Conservation (phyloP, 345 rosid species). For the Brassica cretica region DNA sequence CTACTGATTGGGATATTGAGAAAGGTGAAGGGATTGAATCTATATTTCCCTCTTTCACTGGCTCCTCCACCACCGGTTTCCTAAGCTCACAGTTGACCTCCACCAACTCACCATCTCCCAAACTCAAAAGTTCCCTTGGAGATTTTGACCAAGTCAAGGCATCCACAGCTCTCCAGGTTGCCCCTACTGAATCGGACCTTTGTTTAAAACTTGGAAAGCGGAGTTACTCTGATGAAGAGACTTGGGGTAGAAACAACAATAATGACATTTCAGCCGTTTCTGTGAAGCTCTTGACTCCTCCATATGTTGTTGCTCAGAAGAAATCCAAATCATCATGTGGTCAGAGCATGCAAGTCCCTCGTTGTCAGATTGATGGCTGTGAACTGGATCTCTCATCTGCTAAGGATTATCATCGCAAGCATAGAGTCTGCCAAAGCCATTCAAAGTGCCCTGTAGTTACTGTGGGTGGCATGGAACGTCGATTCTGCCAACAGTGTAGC, state of each 20-base stretch:
- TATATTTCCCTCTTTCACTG: slow-evolving; percentile 50
- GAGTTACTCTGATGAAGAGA: slow-evolving; percentile 66
- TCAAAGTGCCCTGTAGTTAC: slow-evolving; percentile 67
- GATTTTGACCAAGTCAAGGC: slow-evolving; percentile 33
- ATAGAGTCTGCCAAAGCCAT: slow-evolving; percentile 79
- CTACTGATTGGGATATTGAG: slow-evolving; percentile 57
- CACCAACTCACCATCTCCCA: slow-evolving; percentile 29
- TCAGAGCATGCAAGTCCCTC: slow-evolving; percentile 52
- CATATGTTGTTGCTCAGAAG: slow-evolving; percentile 58
- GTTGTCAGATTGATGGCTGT: slow-evolving; percentile 86
- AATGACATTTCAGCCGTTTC: slow-evolving; percentile 48
- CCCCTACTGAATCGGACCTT: slow-evolving; percentile 38
- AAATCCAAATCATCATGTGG: slow-evolving; percentile 54
- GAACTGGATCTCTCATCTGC: slow-evolving; percentile 55
- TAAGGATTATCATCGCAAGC: slow-evolving; percentile 77
- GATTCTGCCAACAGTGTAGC: slow-evolving; percentile 95
- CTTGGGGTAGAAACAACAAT: slow-evolving; percentile 53
- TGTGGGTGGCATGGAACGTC: slow-evolving; percentile 70
- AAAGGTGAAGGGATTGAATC: slow-evolving; percentile 62
- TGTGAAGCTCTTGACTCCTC: slow-evolving; percentile 35
- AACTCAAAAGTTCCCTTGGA: slow-evolving; percentile 26
- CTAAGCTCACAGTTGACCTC: slow-evolving; percentile 41
- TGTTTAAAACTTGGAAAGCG: slow-evolving; percentile 41
- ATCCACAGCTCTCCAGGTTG: slow-evolving; percentile 31
- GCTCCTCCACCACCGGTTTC: slow-evolving; percentile 62